Base-by-base conservation (phyloP, 108 stramenopile genomes). In the Skeletonema costatum region DNA sequence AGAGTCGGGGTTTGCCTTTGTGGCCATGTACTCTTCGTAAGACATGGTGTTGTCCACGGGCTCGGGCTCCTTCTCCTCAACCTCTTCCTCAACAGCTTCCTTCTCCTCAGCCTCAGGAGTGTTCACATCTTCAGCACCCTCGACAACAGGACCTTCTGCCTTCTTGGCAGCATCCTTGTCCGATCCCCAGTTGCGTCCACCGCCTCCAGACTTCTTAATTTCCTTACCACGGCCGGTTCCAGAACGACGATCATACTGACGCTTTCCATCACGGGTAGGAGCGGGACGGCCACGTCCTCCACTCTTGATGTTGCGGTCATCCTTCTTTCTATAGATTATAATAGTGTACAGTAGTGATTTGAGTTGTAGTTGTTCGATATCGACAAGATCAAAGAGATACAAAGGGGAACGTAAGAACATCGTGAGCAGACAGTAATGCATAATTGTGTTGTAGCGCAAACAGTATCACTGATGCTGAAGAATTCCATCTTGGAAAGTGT, bases 141-240 rank as follows among this genome's bases (percentile, higher is more conserved):
- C 82, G 33, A 50, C 64, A 60, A 91, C 79, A 12, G 78, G 74
- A 31, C 91, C 90, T 75, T 90, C 91, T 66, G 80, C 85, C 81
- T 84, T 85, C 78, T 88, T 87, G 72, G 93, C 93, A 58, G 92
- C 92, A 66, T 84, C 74, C 79, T 90, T 88, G 78, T 92, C 92
- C 64, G 85, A 86, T 10, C 97, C 97, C 97, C 97, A 97, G 83
- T 97, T 97, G 82, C 85, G 89, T 44, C 90, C 93, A 60, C 97
- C 96, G 16, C 90, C 96, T 56, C 96, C 96, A 31, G 70, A 89
- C 79, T 97, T 97, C 76, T 92, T 94, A 76, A 91, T 88, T 78
- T 97, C 96, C 60, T 87, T 87, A 71, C 96, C 96, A 68, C 96
- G 93, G 46, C 96, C 96, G 50, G 96, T 95, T 59, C 96, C 96